A percentile compares a stretch with the other conserved stretches of the same genome.
These are phyloP conservation scores for Macrolepiota fuliginosa DNA, from an alignment of 768 basidiomycete species.

Conservation along the genomic window DNA sequence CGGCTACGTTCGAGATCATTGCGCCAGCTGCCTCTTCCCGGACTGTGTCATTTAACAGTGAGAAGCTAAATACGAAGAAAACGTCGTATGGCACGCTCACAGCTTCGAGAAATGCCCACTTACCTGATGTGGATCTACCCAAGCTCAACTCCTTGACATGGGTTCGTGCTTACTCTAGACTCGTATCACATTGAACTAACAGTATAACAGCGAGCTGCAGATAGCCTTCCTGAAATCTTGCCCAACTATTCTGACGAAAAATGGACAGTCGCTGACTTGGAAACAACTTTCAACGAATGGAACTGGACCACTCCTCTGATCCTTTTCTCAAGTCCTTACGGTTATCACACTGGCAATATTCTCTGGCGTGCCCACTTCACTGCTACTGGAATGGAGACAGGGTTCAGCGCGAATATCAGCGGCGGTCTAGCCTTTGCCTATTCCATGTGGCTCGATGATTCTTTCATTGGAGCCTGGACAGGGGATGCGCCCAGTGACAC, in stretches of 20 bases:
- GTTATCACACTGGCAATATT: slow-evolving; percentile 50
- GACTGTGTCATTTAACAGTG: slow-evolving; percentile 42
- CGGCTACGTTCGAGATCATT: slow-evolving; percentile 44
- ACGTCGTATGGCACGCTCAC: slow-evolving; percentile 43
- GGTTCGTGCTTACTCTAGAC: slow-evolving; percentile 22
- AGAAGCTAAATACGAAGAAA: slow-evolving; percentile 25
- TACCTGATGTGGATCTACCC: slow-evolving; percentile 34
- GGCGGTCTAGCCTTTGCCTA: slow-evolving; percentile 49
- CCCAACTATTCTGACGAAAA: slow-evolving; percentile 35
- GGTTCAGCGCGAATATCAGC: slow-evolving; percentile 35
- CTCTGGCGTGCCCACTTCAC: slow-evolving; percentile 51
- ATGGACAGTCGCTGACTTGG: slow-evolving; percentile 43
- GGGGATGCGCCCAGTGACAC: slow-evolving; percentile 33
- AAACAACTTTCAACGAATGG: slow-evolving; percentile 39
- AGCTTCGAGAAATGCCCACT: slow-evolving; percentile 24
- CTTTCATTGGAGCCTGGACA: slow-evolving; percentile 46
- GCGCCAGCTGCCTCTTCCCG: slow-evolving; percentile 38
- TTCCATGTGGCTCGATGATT: slow-evolving; percentile 47
- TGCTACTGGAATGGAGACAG: slow-evolving; percentile 43
- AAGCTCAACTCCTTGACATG: slow-evolving; percentile 32
- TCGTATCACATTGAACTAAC: not conserved
- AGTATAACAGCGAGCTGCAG: slow-evolving; percentile 32
- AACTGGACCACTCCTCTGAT: slow-evolving; percentile 36
- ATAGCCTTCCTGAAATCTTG: slow-evolving; percentile 42
- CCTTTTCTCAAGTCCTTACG: slow-evolving; percentile 48